phyloP scores from a whole-genome alignment of 2,329 filamentous ascomycete genomes.

The Fusarium concolor region DNA sequence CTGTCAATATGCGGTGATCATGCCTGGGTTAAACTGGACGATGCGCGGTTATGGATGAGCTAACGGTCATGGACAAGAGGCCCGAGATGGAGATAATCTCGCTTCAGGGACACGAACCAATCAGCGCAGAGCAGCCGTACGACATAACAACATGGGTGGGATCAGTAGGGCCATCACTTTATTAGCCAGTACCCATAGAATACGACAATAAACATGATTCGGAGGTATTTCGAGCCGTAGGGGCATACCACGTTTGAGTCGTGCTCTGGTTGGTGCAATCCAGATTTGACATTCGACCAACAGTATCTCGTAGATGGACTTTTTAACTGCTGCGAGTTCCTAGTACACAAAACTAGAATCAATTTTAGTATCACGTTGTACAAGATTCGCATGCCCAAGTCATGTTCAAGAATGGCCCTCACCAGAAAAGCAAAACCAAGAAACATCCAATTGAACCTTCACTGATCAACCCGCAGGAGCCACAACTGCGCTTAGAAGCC shows the following conservation, averaged over 20 bases:
- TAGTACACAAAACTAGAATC: slow-evolving; percentile 5
- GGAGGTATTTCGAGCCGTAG: slow-evolving; percentile 21
- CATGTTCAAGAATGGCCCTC: neutral
- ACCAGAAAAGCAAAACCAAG: slow-evolving; percentile 27
- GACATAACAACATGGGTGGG: slow-evolving; percentile 40
- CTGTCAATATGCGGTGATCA: slow-evolving; percentile 23
- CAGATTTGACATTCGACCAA: slow-evolving; percentile 13
- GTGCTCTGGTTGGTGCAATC: slow-evolving; percentile 18
- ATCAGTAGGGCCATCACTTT: slow-evolving; percentile 21
- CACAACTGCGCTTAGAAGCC: slow-evolving; percentile 31
- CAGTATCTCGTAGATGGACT: slow-evolving; percentile 13
- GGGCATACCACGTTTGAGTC: slow-evolving; percentile 1
- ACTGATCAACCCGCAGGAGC: slow-evolving; percentile 10
- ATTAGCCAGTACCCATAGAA: slow-evolving; percentile 32
- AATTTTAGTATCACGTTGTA: neutral
- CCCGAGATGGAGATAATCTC: slow-evolving; percentile 48
- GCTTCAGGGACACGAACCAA: slow-evolving; percentile 40
- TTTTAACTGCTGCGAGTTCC: slow-evolving; percentile 11
- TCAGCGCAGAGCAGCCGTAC: slow-evolving; percentile 37
- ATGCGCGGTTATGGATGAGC: slow-evolving; percentile 38
- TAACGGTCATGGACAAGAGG: slow-evolving; percentile 31
- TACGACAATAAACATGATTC: slow-evolving; percentile 43
- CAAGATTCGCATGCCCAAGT: slow-evolving; percentile 17
- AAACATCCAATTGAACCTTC: slow-evolving; percentile 9
- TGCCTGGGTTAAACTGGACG: slow-evolving; percentile 28